A percentile compares a stretch with the other conserved stretches of the same genome.
Evolutionary conservation across 2,329 filamentous ascomycete species (phyloP).

Genomic region (Colletotrichum lupini): DNA sequence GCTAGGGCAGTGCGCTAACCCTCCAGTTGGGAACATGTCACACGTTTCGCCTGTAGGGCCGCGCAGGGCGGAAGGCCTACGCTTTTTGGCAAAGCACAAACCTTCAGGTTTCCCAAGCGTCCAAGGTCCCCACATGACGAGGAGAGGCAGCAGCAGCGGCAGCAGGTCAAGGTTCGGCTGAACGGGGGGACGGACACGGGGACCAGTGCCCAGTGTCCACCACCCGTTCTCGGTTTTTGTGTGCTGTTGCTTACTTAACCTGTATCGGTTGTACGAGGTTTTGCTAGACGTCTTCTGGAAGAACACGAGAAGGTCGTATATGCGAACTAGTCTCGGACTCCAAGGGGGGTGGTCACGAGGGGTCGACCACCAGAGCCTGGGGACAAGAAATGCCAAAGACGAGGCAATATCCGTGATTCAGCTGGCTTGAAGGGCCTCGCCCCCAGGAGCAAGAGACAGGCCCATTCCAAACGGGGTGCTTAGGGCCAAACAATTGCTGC

Average conservation of each 20-base stretch:
- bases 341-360: not conserved
- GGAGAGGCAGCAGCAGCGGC: not conserved
- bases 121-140: not conserved
- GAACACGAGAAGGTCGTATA: slow-evolving; percentile 5
- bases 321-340: slow-evolving; percentile 8
- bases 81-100: not conserved
- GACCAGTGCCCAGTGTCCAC: not conserved
- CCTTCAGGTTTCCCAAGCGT: not conserved
- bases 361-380: not conserved
- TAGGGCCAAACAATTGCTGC: not conserved
- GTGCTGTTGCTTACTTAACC: not conserved
- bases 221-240: not conserved
- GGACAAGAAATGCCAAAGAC: not conserved
- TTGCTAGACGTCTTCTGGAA: slow-evolving; percentile 16
- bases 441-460: too few species aligned
- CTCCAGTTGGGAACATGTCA: slow-evolving; percentile 10
- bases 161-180: not conserved
- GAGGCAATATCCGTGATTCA: slow-evolving; percentile 9
- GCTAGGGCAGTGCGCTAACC: slow-evolving; percentile 17
- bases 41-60: slow-evolving; percentile 3
- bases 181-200: not conserved
- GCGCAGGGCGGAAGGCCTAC: not conserved
- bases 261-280: not conserved
- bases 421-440: not conserved
- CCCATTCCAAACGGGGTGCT: not conserved